Percentiles rank a stretch among this genome's conserved stretches.
Evolutionary conservation across 345 rosid species (phyloP).

Genomic region (Eucalyptus guilfoylei): DNA sequence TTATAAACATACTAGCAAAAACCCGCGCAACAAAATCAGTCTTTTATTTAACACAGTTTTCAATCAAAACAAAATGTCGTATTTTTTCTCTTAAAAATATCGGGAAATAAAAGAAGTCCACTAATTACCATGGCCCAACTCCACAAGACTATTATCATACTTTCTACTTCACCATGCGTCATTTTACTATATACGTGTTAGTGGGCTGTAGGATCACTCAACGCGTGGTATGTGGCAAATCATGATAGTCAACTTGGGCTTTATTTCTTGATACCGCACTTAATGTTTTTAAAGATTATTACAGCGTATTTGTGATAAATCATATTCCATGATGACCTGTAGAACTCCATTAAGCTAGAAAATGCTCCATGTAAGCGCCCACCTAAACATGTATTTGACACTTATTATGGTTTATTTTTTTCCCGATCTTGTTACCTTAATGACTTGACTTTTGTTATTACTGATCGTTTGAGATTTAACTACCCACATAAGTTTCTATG

Average conservation of each 20-base stretch:
- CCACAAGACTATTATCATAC: neutral
- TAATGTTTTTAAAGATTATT: no score
- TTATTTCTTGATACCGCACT: no score
- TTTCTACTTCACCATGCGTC: no score
- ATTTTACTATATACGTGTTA: no score
- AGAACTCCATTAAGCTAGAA: neutral
- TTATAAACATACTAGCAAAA: neutral
- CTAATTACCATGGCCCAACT: neutral
- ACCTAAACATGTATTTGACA: neutral
- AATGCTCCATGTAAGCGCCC: neutral
- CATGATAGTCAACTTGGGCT: no score
- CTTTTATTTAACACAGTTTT: neutral
- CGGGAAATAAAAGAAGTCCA: neutral
- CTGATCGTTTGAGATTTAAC: neutral
- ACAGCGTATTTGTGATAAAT: no score
- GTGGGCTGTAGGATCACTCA: no score
- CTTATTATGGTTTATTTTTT: neutral
- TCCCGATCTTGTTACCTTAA: neutral
- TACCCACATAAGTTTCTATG: no score
- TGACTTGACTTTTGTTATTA: neutral
- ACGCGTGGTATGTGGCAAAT: rapidly evolving
- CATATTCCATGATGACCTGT: neutral
- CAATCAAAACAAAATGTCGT: neutral
- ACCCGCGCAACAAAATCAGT: neutral
- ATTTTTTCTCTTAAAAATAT: no score